phyloP scores from a whole-genome alignment of 768 basidiomycete genomes.

The Lentinula edodes region DNA sequence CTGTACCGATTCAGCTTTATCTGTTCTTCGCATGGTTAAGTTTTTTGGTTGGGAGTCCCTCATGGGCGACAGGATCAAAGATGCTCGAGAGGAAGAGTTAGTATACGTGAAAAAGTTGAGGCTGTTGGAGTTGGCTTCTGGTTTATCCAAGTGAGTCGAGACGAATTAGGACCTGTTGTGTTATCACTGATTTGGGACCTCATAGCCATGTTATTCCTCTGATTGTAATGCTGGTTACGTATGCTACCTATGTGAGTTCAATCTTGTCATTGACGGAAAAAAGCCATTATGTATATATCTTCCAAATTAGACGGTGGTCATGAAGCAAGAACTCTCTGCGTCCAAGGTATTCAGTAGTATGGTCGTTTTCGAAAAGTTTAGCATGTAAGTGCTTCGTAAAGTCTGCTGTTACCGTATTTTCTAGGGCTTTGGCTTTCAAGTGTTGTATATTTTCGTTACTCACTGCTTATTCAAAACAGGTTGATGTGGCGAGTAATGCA shows the following conservation, averaged over 20 bases:
- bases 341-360: conserved; percentile 47
- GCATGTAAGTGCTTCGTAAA: neutral
- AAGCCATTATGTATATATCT: no score
- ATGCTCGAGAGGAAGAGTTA: conserved; percentile 60
- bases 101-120: conserved; percentile 45
- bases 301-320: conserved; percentile 27
- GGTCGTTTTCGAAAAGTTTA: conserved; percentile 50
- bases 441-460: neutral
- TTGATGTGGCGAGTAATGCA: neutral
- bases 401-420: neutral
- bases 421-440: no score
- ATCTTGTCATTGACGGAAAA: no score
- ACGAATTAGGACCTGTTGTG: neutral
- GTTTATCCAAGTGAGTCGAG: conserved; percentile 32
- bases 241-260: conserved; percentile 26
- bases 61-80: conserved; percentile 44
- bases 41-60: conserved; percentile 64
- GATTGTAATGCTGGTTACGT: conserved; percentile 61
- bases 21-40: conserved; percentile 65
- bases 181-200: neutral
- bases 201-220: conserved; percentile 55
- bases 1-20: conserved; percentile 36
- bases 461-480: neutral
- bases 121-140: conserved; percentile 41
- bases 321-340: conserved; percentile 33